Percentiles rank a stretch among this genome's conserved stretches.
Evolutionary conservation across 441 rosid species (phyloP).

Genomic region (Pelargonium australe): DNA sequence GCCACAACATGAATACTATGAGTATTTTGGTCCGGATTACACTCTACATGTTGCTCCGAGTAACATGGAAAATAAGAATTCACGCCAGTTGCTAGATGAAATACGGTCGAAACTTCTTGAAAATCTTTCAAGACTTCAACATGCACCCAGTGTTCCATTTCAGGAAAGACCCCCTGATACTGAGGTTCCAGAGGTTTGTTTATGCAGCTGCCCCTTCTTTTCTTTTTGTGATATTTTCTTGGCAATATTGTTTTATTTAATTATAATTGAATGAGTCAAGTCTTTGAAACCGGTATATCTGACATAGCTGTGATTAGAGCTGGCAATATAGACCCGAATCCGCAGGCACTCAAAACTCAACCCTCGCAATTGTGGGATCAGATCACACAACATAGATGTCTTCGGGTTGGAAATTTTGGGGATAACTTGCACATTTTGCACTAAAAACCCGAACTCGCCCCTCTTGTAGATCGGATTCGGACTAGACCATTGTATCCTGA

Average conservation of each 20-base stretch:
- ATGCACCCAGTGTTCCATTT: slow-evolving; percentile 86
- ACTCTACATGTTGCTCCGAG: slow-evolving; percentile 77
- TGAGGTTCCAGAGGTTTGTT: slow-evolving; percentile 51
- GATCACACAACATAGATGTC: too few species aligned
- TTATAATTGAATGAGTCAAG: not conserved
- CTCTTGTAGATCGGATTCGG: too few species aligned
- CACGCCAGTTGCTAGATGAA: slow-evolving; percentile 67
- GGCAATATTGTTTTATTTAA: too few species aligned
- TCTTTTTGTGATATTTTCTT: not conserved
- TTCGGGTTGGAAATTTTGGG: too few species aligned
- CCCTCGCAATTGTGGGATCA: too few species aligned
- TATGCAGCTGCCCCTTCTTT: not conserved
- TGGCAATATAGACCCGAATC: too few species aligned
- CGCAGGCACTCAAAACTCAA: too few species aligned
- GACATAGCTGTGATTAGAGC: not conserved
- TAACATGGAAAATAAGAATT: slow-evolving; percentile 70
- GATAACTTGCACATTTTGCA: too few species aligned
- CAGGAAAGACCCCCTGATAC: slow-evolving; percentile 61
- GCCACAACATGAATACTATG: slow-evolving; percentile 83
- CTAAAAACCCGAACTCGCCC: too few species aligned
- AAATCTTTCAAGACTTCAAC: slow-evolving; percentile 65
- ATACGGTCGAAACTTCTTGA: slow-evolving; percentile 71
- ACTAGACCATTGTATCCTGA: too few species aligned
- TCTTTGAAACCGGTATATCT: not conserved
- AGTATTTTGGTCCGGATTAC: slow-evolving; percentile 96